Evolutionary conservation across 192 early-diverging fungal genomes (phyloP).

Genomic region (Mortierella alpina): DNA sequence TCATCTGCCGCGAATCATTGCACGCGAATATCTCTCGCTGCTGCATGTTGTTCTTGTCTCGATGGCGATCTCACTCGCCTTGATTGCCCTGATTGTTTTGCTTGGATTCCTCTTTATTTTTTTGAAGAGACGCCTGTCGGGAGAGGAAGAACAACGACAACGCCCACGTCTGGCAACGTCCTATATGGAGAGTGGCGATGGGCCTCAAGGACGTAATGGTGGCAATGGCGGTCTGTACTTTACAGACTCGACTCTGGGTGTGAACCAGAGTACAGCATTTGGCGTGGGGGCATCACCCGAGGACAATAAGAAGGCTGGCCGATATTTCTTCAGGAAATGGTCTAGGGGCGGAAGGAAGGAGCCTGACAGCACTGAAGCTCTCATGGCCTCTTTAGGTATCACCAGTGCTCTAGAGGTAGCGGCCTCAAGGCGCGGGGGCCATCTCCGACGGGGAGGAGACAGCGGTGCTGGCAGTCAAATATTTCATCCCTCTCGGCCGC

Average conservation of each 20-base stretch:
- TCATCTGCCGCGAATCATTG: conserved; percentile 33
- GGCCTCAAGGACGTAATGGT: background rate
- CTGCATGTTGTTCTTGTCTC: conserved; percentile 78
- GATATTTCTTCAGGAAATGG: background rate
- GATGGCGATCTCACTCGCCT: conserved; percentile 71
- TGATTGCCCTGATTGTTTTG: conserved; percentile 72
- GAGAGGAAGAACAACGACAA: background rate
- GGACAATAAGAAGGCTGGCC: no score
- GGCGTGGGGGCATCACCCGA: no score
- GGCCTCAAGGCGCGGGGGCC: background rate
- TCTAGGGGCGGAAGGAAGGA: background rate
- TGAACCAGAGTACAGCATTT: background rate
- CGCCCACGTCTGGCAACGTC: conserved; percentile 21
- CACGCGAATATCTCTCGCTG: conserved; percentile 53
- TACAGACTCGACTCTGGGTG: background rate
- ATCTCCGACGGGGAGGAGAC: no score
- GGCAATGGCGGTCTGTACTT: background rate
- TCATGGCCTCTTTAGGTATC: conserved; percentile 16
- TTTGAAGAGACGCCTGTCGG: conserved; percentile 14
- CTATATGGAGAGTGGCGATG: conserved; percentile 33
- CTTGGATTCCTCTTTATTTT: conserved; percentile 65
- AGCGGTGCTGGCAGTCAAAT: background rate
- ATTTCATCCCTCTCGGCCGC: no score
- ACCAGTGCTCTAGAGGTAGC: conserved; percentile 13
- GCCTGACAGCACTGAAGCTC: conserved; percentile 3